These are phyloP conservation scores for Lepidium campestre DNA, from an alignment of 441 rosid species.

Conservation along the genomic window DNA sequence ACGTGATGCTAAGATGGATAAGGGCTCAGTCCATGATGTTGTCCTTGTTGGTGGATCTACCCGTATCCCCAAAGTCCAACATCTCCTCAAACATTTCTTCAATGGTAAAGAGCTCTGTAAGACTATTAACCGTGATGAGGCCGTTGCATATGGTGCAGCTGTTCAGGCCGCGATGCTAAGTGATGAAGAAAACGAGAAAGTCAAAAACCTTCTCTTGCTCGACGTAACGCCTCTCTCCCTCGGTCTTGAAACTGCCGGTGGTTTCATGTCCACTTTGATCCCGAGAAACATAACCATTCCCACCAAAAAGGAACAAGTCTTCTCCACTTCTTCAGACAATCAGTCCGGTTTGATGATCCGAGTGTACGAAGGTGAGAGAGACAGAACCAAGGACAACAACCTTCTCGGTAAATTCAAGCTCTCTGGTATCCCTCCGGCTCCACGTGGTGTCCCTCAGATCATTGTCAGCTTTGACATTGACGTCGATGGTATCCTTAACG, in stretches of 20 bases:
- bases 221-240: conserved; percentile 59
- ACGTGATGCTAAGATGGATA: conserved; percentile 63
- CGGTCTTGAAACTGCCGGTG: conserved; percentile 51
- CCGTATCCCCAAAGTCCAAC: conserved; percentile 62
- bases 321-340: conserved; percentile 57
- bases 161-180: conserved; percentile 65
- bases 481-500: conserved; percentile 54
- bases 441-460: conserved; percentile 56
- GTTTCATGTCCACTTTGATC: conserved; percentile 50
- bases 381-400: conserved; percentile 58
- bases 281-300: conserved; percentile 59
- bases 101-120: conserved; percentile 64
- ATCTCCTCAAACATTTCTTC: conserved; percentile 56
- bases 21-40: conserved; percentile 42
- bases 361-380: conserved; percentile 61
- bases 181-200: conserved; percentile 58
- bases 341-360: conserved; percentile 55
- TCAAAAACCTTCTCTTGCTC: conserved; percentile 54
- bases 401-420: conserved; percentile 61
- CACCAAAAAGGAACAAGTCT: conserved; percentile 53
- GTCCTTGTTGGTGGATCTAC: conserved; percentile 69
- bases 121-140: conserved; percentile 60
- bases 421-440: conserved; percentile 56
- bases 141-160: conserved; percentile 63
- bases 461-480: conserved; percentile 62